Base-by-base conservation (phyloP, 306 rosid species). In the Arachis stenosperma region DNA sequence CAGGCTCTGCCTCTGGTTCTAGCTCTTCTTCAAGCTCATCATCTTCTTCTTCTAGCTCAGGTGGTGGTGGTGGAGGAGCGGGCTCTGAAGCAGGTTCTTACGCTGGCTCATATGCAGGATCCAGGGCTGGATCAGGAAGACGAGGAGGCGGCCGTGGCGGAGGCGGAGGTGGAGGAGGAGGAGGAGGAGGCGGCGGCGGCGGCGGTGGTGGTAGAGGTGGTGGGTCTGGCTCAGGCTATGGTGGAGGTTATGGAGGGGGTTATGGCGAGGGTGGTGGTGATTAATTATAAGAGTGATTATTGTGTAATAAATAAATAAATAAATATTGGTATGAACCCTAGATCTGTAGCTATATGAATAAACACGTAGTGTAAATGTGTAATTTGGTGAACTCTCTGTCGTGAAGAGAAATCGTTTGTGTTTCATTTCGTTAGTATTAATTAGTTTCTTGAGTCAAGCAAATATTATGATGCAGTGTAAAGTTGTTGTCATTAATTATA, bases 61-160 rank as follows among this genome's bases (percentile, higher is more conserved):
- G 88, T 9, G 76, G 77, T 8, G 88, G 84, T 2, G 88, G 84
- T 2, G 77, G 81, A 0, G 85, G 76, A 58, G 88, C 84, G 1
- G 88, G 86, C 12, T 81, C 85, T 14, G 79, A 83, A 37, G 87
- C 87, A 11, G 84, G 82, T 30, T 83, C 87, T 0, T 82, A 81
- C 53, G 87, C 87, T 8, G 84, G 81, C 12, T 83, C 86, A 0
- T 81, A 81, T 57, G 88, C 88, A 0, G 86, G 88, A 22, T 85
- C 88, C n/a, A 79, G 86, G 10, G 86, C 88, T 8, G 82, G 88
- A 36, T 79, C 84, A 5, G 81, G 83, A 4, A 30, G 79, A 12
- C 29, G 81, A 7, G 62, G 78, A 0, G 6, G 66, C 2, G 73
- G 85, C 0, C 17, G 77, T 0, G 75, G 82, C 2, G 29, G 81